A percentile compares a stretch with the other conserved stretches of the same genome.
phyloP scores from a whole-genome alignment of 2,329 filamentous ascomycete species.

The Aspergillus sp. region DNA sequence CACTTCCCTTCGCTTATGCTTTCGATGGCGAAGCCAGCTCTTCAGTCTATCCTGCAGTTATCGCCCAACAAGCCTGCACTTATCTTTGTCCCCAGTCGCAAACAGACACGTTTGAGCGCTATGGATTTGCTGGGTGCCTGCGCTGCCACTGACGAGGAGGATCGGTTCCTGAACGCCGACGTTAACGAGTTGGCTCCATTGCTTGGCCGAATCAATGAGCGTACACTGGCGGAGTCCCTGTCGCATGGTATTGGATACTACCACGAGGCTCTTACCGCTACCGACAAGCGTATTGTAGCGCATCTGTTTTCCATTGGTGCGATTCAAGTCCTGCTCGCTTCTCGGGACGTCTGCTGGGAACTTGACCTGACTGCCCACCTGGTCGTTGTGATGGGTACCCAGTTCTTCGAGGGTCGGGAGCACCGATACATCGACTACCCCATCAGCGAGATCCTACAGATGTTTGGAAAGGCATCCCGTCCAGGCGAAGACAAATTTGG shows the following conservation, averaged over 20 bases:
- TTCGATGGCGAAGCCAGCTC: conserved; percentile 93
- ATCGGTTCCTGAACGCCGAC: conserved; percentile 83
- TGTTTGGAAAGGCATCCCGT: conserved; percentile 89
- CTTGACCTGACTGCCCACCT: conserved; percentile 79
- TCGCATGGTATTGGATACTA: conserved; percentile 95
- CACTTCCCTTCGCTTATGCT: conserved; percentile 98
- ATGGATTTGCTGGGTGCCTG: conserved; percentile 82
- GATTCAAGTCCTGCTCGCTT: conserved; percentile 74
- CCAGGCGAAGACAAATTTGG: conserved; percentile 70
- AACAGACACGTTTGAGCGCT: conserved; percentile 82
- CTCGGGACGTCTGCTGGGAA: conserved; percentile 93
- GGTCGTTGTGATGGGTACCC: conserved; percentile 93
- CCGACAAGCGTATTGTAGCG: conserved; percentile 88
- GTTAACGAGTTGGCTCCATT: conserved; percentile 73
- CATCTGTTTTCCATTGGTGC: conserved; percentile 84
- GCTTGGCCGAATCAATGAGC: conserved; percentile 74
- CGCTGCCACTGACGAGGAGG: conserved; percentile 80
- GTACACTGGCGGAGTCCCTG: conserved; percentile 76
- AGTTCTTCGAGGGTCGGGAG: conserved; percentile 93
- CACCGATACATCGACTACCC: conserved; percentile 97
- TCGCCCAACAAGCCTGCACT: conserved; percentile 84
- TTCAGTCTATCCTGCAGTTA: conserved; percentile 77
- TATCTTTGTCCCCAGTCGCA: conserved; percentile 85
- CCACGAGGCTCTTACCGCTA: conserved; percentile 81
- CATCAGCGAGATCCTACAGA: conserved; percentile 87